Base-by-base conservation (phyloP, 305 asterid genomes). In the Vinca major region DNA sequence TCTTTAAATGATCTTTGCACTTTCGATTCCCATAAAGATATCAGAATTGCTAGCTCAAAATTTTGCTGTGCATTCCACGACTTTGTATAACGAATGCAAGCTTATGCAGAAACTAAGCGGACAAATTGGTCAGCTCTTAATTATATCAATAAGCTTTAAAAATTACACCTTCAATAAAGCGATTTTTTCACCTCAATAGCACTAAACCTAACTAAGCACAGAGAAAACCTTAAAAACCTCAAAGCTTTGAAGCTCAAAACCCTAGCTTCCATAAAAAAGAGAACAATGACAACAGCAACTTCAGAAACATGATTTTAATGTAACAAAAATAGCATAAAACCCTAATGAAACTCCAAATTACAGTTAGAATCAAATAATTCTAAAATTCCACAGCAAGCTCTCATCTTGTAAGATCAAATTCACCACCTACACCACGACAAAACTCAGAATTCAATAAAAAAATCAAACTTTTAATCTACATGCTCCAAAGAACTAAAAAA, bases 401-500 rank as follows among this genome's bases (percentile, higher is more conserved):
- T 54, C 2, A 56, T 4, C 45, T 20, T 40, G 8, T 5, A 2
- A 33, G 20, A 40, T 66, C 51, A 66, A 66, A 52, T 39, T 52
- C 62, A 66, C 7, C 62, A 66, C 39, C 11, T 39, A 52, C 62
- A 53, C 16, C 51, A 0, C 33, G 33, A 26, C 17, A 52, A 39
- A 3, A 20, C n/a, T 51, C 57, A 66, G 36, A 52, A 66, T 12
- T 3, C 33, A 26, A 17, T 3, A 26, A 10, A 37, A 36, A 12
- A 48, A n/a, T 4, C 8, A 50, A 66, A 5, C 57, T 16, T 37
- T 37, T n/a, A 37, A 26, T 16, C 36, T 5, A 39, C 43, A 3
- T 5, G 16, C 71, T 69, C 70, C 43, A 37, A 55, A 69, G 54
- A 70, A n/a, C 33, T 26, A 26, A 26, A 26, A 48, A 48, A 45